Evolutionary conservation across 257 asterid species (phyloP).

Genomic region (Anisodus tanguticus): DNA sequence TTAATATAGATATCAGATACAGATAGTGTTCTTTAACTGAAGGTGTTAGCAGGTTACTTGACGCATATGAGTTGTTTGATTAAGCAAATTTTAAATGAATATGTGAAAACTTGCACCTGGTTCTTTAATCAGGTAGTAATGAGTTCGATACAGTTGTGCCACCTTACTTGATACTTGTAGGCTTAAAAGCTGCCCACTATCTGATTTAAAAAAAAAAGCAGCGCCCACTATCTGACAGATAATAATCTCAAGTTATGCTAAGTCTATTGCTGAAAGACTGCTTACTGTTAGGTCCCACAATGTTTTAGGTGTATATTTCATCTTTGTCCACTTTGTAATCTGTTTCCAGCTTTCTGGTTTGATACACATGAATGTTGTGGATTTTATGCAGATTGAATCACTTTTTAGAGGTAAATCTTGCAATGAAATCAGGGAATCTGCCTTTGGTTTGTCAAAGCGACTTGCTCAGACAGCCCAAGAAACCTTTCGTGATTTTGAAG

Average conservation of each 20-base stretch:
- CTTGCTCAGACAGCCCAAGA: constrained; percentile 98
- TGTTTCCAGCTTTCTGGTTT: constrained; percentile 25
- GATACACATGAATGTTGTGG: background rate
- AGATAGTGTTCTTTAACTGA: constrained; percentile 5
- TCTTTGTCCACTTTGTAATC: constrained; percentile 5
- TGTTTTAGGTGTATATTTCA: background rate
- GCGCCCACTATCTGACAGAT: background rate
- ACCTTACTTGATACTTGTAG: background rate
- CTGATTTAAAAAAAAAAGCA: background rate
- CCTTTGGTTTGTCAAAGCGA: constrained; percentile 92
- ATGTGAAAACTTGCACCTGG: background rate
- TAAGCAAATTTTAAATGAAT: background rate
- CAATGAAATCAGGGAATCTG: constrained; percentile 85
- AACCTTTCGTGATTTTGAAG: constrained; percentile 96
- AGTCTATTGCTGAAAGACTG: background rate
- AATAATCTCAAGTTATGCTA: constrained; percentile 17
- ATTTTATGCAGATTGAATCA: constrained; percentile 66
- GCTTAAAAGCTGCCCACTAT: background rate
- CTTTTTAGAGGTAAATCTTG: constrained; percentile 93
- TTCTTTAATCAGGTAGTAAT: background rate
- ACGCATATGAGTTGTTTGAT: background rate
- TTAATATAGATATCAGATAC: background rate
- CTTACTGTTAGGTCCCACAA: background rate
- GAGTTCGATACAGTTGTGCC: background rate
- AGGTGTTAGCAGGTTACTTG: constrained; percentile 16